Percentiles rank a stretch among this genome's conserved stretches.
Conservation (phyloP, 805 yeast species). For the Starmera dryadoides region DNA sequence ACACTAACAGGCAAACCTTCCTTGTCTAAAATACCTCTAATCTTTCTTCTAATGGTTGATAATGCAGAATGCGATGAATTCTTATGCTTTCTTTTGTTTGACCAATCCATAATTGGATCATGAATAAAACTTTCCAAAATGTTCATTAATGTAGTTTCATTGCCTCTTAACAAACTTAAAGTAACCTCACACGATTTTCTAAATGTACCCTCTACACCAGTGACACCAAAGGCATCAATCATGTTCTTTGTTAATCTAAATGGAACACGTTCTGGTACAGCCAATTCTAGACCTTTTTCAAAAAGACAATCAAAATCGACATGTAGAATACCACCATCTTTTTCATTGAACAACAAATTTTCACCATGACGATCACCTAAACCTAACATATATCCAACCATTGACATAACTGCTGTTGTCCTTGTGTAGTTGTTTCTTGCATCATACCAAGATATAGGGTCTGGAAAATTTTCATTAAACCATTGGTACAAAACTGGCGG, state of each 20-base stretch:
- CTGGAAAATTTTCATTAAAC: slow-evolving; percentile 86
- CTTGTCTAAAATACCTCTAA: slow-evolving; percentile 73
- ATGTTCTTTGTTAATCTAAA: slow-evolving; percentile 85
- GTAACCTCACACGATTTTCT: slow-evolving; percentile 84
- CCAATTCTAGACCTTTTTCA: slow-evolving; percentile 67
- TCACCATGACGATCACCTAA: slow-evolving; percentile 97
- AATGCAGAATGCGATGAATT: slow-evolving; percentile 61
- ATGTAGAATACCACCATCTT: slow-evolving; percentile 75
- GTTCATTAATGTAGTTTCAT: slow-evolving; percentile 83
- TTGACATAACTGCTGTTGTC: slow-evolving; percentile 92
- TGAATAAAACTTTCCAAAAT: slow-evolving; percentile 87
- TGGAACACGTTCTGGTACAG: slow-evolving; percentile 91
- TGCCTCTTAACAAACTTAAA: slow-evolving; percentile 57
- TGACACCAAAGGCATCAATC: slow-evolving; percentile 83
- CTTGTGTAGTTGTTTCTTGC: slow-evolving; percentile 70
- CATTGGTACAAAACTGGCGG: slow-evolving; percentile 79
- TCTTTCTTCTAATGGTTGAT: slow-evolving; percentile 65
- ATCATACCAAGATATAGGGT: slow-evolving; percentile 80
- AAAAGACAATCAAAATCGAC: slow-evolving; percentile 96
- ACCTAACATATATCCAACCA: slow-evolving; percentile 91
- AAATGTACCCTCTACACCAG: slow-evolving; percentile 86
- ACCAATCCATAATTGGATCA: slow-evolving; percentile 87
- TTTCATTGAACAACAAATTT: slow-evolving; percentile 68
- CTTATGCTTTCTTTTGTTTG: slow-evolving; percentile 31
- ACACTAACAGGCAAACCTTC: slow-evolving; percentile 86